Evolutionary conservation across 495 filamentous ascomycete genomes (phyloP).

Genomic region (Cryomyces minteri): DNA sequence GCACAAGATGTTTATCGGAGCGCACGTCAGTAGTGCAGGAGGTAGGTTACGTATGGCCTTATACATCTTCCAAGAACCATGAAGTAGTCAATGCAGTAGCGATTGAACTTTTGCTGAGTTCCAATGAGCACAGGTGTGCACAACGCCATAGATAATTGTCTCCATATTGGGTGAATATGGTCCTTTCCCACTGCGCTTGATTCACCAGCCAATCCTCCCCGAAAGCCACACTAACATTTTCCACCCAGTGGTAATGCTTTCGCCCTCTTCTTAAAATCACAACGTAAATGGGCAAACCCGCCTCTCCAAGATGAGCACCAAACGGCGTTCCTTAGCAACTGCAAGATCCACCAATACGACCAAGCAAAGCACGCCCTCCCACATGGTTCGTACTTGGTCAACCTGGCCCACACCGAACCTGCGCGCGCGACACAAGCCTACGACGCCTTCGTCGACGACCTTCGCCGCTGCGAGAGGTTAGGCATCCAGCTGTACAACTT

Average conservation of each 20-base stretch:
- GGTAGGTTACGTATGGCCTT: slow-evolving; percentile 27
- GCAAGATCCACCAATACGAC: slow-evolving; percentile 55
- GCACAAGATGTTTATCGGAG: slow-evolving; percentile 71
- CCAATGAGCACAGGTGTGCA: slow-evolving; percentile 47
- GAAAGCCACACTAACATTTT: background rate
- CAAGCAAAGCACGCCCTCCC: slow-evolving; percentile 44
- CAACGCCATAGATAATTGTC: slow-evolving; percentile 63
- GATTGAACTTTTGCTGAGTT: background rate
- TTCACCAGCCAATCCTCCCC: slow-evolving; percentile 3
- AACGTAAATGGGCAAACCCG: slow-evolving; percentile 86
- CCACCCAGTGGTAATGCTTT: slow-evolving; percentile 61
- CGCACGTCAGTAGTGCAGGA: slow-evolving; percentile 79
- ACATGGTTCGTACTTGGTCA: slow-evolving; percentile 92
- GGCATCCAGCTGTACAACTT: slow-evolving; percentile 91
- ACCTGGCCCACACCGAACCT: slow-evolving; percentile 68
- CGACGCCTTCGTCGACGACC: slow-evolving; percentile 69
- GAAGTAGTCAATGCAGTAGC: no score
- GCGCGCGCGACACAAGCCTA: slow-evolving; percentile 78
- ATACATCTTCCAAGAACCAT: no score
- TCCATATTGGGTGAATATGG: slow-evolving; percentile 43
- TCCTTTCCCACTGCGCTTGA: background rate
- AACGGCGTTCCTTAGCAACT: slow-evolving; percentile 46
- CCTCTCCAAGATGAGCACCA: slow-evolving; percentile 46
- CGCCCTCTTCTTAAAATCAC: slow-evolving; percentile 86
- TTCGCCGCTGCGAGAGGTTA: slow-evolving; percentile 72